Base-by-base conservation (phyloP, 1,284 basidiomycete species). In the Filobasidium uniguttulatum region DNA sequence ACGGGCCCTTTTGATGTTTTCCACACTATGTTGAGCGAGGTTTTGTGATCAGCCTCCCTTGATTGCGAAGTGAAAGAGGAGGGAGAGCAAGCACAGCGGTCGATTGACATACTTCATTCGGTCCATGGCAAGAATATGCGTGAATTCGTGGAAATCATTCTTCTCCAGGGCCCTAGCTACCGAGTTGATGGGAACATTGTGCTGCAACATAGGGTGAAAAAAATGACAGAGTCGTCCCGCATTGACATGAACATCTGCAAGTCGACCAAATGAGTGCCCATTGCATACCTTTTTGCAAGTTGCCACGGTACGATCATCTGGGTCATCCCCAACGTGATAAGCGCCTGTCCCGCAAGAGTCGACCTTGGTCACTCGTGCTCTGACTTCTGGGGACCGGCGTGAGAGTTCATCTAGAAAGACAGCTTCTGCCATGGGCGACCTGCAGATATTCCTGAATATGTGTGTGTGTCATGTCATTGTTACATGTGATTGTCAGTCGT, bases 361-460 rank as follows among this genome's bases (percentile, higher is more conserved):
- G 35, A 70, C 62, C 2, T 37, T 44, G 22, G 70, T 53, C 10
- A 60, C 55, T 25, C 57, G 47, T 19, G 53, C 56, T 1, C 23
- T 17, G 3, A 38, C 3, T 22, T 38, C 36, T 17, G 36, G 20
- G 20, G 12, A 20, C 45, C 52, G 41, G 43, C 53, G 29, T 29
- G 49, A 46, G 22, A 68, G 48, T 12, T 51, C 44, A 41, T 64
- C 58, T 7, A 55, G 59, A 33, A 71, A 54, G 7, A 70, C 63
- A 14, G 68, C 70, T 61, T 70, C 70, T 12, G 70, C 69, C 67
- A 71, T 70, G 25, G 69, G 66, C 15, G 67, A 67, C 29, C 65
- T 65, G 48, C 65, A 14, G 19, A n/a, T 31, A 5, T 5, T 10
- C 25, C 12, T 9, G 7, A 5, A 33, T 5, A 5, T 3, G 1